Base-by-base conservation (phyloP, 2,329 filamentous ascomycete species). In the Xylaria arbuscula region DNA sequence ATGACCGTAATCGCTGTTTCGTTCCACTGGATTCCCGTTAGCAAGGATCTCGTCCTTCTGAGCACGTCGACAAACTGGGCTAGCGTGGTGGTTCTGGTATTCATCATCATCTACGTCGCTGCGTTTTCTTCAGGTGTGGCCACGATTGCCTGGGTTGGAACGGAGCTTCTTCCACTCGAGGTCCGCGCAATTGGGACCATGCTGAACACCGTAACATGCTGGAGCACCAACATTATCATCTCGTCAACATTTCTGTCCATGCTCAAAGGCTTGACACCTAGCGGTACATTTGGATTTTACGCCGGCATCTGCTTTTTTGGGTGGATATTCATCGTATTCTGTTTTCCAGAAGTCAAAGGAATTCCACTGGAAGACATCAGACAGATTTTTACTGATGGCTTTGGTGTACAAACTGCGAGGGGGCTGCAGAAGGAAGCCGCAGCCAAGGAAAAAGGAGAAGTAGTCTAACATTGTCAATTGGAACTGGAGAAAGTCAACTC, bases 291-390 rank as follows among this genome's bases (percentile, higher is more conserved):
- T 65, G 83, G 82, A 1, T 85, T 85, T 74, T 85, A 84, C 67
- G 81, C 82, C 0, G 82, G 76, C 0, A 81, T 85, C 32, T 84
- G 82, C 70, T 80, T 82, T 67, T 70, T 83, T 34, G 83, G 83
- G 15, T 85, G 81, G 75, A 57, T 85, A 8, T 81, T 82, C 57
- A 77, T 84, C 19, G 77, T 81, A 38, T 81, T 84, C 72, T 83
- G 75, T 66, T 86, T 84, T 67, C 83, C 84, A 1, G 82, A 86
- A 66, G 83, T 83, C 4, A 83, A 84, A 62, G 84, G 84, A 10
- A 81, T 86, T 79, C 80, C 84, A 24, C 74, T 87, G 3, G 85
- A 87, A 72, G 82, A 83, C 8, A 32, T 62, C 9, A 56, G 60
- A n/a, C 60, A 62, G 13, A 28, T 62, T 2, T 62, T 62, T n/a